phyloP scores from a whole-genome alignment of 1,284 basidiomycete genomes.

The Papiliotrema fonsecae region DNA sequence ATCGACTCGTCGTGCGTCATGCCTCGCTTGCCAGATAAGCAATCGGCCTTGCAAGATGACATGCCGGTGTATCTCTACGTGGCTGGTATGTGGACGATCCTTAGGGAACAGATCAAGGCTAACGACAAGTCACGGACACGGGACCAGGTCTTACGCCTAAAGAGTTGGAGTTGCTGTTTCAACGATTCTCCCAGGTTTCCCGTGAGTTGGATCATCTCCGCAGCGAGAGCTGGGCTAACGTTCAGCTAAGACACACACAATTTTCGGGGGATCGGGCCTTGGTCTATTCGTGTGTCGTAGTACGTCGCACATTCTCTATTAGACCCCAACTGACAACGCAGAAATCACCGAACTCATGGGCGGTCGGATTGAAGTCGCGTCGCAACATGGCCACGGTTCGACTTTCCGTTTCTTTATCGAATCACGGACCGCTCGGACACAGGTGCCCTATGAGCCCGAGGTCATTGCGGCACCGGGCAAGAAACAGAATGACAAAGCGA shows the following conservation, averaged over 20 bases:
- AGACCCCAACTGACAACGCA: constrained; percentile 1
- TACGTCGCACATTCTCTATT: constrained; percentile 4
- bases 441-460: background rate
- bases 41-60: constrained; percentile 16
- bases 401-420: constrained; percentile 51
- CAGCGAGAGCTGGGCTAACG: constrained; percentile 1
- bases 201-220: constrained; percentile 10
- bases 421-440: constrained; percentile 17
- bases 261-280: constrained; percentile 40
- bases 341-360: constrained; percentile 42
- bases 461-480: background rate
- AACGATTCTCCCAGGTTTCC: constrained; percentile 37
- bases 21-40: constrained; percentile 19
- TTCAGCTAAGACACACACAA: constrained; percentile 29
- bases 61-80: constrained; percentile 30
- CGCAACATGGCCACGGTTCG: constrained; percentile 36
- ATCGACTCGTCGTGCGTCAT: constrained; percentile 23
- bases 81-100: constrained; percentile 7
- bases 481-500: background rate
- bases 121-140: constrained; percentile 27
- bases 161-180: constrained; percentile 34
- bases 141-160: constrained; percentile 36
- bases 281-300: constrained; percentile 38
- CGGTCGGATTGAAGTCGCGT: constrained; percentile 39
- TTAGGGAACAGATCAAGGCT: constrained; percentile 1